Base-by-base conservation (phyloP, 768 basidiomycete genomes). In the Naematelia aurantialba region DNA sequence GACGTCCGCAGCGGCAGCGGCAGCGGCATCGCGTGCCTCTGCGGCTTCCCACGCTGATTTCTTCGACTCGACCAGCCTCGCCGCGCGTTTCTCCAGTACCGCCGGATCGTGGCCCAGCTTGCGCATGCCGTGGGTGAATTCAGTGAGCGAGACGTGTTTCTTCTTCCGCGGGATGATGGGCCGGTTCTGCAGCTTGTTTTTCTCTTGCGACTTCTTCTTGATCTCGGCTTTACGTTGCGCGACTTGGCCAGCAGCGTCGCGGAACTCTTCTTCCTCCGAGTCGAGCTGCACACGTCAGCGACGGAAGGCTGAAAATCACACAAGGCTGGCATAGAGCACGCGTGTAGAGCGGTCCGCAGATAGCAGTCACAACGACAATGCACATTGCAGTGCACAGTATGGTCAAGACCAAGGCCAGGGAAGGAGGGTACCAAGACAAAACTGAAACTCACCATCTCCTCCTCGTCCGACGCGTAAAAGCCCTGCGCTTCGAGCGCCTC, bases 401-500 rank as follows among this genome's bases (percentile, higher is more conserved):
- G n/a, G n/a, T n/a, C n/a, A 39, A 39, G 17, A 39, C 34, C 34
- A 39, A 39, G 8, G 34, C 17, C 34, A 39, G 34, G 8, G 8
- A 8, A 39, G 34, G 34, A 39, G 17, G 34, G 8, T n/a, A n/a
- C n/a, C n/a, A n/a, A n/a, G n/a, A n/a, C n/a, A n/a, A n/a, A n/a
- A n/a, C n/a, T 55, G 13, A 3, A 2, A 76, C 83, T 59, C 72
- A 90, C 90, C 73, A 90, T 87, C 55, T 93, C 88, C 58, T 87
- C 88, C 34, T 72, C 72, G 62, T 91, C 94, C 54, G 81, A 84
- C 31, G 91, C 89, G 77, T 98, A 99, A 82, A 89, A 98, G 2
- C 96, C 96, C 76, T 97, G 91, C 0, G 86, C 87, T 75, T 91
- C 82, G n/a, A 99, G 83, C 66, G 84, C 85, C 78, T 94, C 94